Percentiles rank a stretch among this genome's conserved stretches.
phyloP scores from a whole-genome alignment of 2,329 filamentous ascomycete species.

The Aspergillus luchuensis region DNA sequence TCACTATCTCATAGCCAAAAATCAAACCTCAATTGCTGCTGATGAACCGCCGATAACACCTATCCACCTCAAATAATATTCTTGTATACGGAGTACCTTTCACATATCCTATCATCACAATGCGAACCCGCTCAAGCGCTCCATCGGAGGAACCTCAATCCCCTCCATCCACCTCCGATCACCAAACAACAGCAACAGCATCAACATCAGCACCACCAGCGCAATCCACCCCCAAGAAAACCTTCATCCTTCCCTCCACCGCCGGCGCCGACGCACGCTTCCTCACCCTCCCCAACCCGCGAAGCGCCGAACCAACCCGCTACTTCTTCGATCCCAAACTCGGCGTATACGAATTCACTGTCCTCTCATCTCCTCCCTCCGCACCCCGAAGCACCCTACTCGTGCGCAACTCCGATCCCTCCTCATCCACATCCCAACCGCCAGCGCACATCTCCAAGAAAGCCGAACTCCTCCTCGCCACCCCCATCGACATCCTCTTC shows the following conservation, averaged over 20 bases:
- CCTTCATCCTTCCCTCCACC: conserved; percentile 60
- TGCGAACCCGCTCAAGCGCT: conserved; percentile 30
- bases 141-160: conserved; percentile 13
- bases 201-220: conserved; percentile 16
- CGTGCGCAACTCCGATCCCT: conserved; percentile 29
- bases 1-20: too few relatives aligned
- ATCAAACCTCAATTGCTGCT: neutral
- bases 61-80: too few relatives aligned
- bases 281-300: conserved; percentile 58
- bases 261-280: conserved; percentile 57
- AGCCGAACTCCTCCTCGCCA: conserved; percentile 80
- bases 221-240: conserved; percentile 43
- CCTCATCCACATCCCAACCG: conserved; percentile 7
- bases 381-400: conserved; percentile 60
- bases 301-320: conserved; percentile 49
- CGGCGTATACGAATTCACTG: conserved; percentile 64
- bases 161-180: conserved; percentile 15
- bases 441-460: conserved; percentile 62
- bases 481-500: conserved; percentile 81
- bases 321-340: conserved; percentile 62
- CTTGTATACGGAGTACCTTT: too few relatives aligned
- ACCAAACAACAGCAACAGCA: conserved; percentile 23
- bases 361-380: conserved; percentile 54
- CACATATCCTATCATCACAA: neutral
- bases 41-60: neutral